A percentile compares a stretch with the other conserved stretches of the same genome.
These are phyloP conservation scores for Rhytidhysteron rufulum DNA, from an alignment of 2,329 filamentous ascomycete genomes.

Conservation along the genomic window DNA sequence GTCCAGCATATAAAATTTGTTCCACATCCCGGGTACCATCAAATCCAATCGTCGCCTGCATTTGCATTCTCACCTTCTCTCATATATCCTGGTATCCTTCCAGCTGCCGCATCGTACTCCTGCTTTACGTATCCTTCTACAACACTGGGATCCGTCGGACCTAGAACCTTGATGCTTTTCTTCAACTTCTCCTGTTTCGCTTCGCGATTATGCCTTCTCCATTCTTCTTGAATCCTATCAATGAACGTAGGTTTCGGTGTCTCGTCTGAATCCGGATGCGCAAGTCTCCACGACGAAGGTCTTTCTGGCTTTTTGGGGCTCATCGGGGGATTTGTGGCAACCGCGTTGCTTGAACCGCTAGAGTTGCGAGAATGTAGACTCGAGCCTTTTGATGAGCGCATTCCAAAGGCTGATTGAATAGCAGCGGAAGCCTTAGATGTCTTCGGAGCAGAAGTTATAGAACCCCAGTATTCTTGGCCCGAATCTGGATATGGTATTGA, in stretches of 20 bases:
- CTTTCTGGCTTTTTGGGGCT: background rate
- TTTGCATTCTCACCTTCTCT: constrained; percentile 2
- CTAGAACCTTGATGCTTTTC: constrained; percentile 27
- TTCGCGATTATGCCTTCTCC: constrained; percentile 17
- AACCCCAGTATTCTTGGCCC: background rate
- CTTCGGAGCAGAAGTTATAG: background rate
- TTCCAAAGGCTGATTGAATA: background rate
- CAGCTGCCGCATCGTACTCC: background rate
- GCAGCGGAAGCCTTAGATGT: background rate
- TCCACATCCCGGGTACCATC: too few relatives aligned
- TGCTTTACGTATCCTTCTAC: constrained; percentile 11
- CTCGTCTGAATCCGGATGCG: constrained; percentile 3
- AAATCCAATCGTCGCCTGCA: background rate
- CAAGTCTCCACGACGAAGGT: constrained; percentile 1
- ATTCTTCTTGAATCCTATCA: constrained; percentile 19
- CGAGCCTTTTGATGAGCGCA: background rate
- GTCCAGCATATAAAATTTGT: too few relatives aligned
- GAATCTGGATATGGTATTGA: background rate
- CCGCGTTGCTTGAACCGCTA: background rate
- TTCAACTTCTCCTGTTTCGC: constrained; percentile 24
- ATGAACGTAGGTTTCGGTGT: constrained; percentile 14
- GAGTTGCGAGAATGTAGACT: background rate
- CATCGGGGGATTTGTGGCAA: background rate
- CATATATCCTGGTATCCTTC: constrained; percentile 10
- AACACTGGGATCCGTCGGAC: constrained; percentile 22